A percentile compares a stretch with the other conserved stretches of the same genome.
Evolutionary conservation across 2,329 filamentous ascomycete species (phyloP).

Genomic region (Cryoendolithus antarcticus): DNA sequence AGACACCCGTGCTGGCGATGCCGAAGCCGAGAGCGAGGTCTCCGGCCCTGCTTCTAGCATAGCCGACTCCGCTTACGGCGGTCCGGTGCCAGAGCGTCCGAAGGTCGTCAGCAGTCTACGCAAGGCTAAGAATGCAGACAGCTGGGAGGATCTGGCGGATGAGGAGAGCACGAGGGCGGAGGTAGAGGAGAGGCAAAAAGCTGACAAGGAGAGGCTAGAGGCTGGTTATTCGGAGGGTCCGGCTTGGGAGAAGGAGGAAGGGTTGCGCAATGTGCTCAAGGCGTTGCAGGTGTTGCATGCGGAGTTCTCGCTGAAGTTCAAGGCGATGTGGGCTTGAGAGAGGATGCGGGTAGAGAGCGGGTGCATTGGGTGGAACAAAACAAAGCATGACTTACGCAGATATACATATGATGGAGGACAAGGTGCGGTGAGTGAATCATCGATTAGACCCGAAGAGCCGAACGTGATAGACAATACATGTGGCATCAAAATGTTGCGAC

Average conservation of each 20-base stretch:
- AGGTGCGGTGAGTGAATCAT: too few species aligned
- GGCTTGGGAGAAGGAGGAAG: constrained; percentile 5
- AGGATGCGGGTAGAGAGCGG: too few species aligned
- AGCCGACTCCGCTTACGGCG: constrained; percentile 16
- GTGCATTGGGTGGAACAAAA: too few species aligned
- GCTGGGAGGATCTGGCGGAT: constrained; percentile 5
- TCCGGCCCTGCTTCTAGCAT: constrained; percentile 12
- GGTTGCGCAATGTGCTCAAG: constrained; percentile 5
- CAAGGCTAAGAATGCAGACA: constrained; percentile 5
- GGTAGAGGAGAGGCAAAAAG: constrained; percentile 3
- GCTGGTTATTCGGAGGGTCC: constrained; percentile 2
- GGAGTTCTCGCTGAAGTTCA: constrained; percentile 54
- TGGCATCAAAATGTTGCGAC: too few species aligned
- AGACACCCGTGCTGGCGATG: constrained; percentile 28
- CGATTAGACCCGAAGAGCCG: too few species aligned
- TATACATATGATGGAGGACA: too few species aligned
- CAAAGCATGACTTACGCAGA: too few species aligned
- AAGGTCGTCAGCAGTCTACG: constrained; percentile 25
- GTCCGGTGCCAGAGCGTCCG: constrained; percentile 16
- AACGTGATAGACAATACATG: too few species aligned
- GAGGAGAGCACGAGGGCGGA: constrained; percentile 4
- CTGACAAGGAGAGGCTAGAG: constrained; percentile 3
- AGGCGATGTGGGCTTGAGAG: constrained; percentile 41
- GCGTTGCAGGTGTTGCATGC: constrained; percentile 5
- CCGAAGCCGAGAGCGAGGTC: constrained; percentile 14